Evolutionary conservation across 2,329 filamentous ascomycete species (phyloP), one percentile per base, ranked within the genome.

Genomic region (Beauveria brongniartii): DNA sequence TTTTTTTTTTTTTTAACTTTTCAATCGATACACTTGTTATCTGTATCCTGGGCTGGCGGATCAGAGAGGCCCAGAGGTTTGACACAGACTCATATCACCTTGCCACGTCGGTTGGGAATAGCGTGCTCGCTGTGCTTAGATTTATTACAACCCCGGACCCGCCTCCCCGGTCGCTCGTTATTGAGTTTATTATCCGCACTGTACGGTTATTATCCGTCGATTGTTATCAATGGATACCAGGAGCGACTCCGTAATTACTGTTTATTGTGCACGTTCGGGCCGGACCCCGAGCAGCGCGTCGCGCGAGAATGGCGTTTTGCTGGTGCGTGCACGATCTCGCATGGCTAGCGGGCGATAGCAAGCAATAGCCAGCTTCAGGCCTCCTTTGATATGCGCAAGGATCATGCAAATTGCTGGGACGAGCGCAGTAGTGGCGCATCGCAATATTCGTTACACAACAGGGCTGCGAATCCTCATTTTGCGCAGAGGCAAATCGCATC

Each of bases 251-350:
- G 34, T 37, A 37, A 37, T 16, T 14, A 37, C 34, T 37, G 5
- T 37, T 16, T 16, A 37, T 37, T 34, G 12, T 34, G 30, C 14
- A 14, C 30, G 14, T 6, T 1, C 6, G 10, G 44, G 44, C 9
- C 44, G 8, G 20, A 12, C 10, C 30, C 4, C 10, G 24, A 24
- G n/a, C 1, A 40, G 34, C 51, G 51, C 51, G 51, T 53, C 51
- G 34, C 51, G 30, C 50, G 30, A 52, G 12, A 16, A 30, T 44
- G 40, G 52, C 18, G 10, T 22, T 44, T 20, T 43, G 22, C 16
- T 55, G 40, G 52, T 55, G 16, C 52, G 43, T 57, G 55, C 55
- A 48, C 55, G 55, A 57, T 57, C 55, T 48, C 50, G 41, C 24
- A 56, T 56, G 28, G 24, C 43, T 37, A 47, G 54, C 24, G 16